Conservation (phyloP, 805 yeast species). For the Metschnikowia baotianmanensis region DNA sequence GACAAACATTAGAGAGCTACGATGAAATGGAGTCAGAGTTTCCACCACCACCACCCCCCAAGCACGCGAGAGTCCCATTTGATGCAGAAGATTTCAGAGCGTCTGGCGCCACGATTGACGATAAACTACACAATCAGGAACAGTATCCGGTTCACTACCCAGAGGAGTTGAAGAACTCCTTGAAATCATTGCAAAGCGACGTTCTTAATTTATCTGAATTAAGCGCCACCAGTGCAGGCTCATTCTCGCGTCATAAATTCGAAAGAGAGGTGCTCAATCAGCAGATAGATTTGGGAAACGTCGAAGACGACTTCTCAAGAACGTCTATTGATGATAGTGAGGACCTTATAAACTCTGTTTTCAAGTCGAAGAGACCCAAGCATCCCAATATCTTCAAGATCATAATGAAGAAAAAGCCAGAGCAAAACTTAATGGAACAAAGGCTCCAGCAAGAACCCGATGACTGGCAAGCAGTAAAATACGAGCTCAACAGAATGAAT, state of each 20-base stretch:
- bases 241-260: slow-evolving; percentile 69
- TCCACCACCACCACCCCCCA: slow-evolving; percentile 39
- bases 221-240: slow-evolving; percentile 89
- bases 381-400: slow-evolving; percentile 48
- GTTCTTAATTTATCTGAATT: slow-evolving; percentile 59
- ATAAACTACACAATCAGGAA: slow-evolving; percentile 27
- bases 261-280: slow-evolving; percentile 34
- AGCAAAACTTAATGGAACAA: slow-evolving; percentile 38
- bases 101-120: slow-evolving; percentile 28
- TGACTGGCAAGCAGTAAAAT: slow-evolving; percentile 32
- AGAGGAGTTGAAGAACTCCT: slow-evolving; percentile 38
- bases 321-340: slow-evolving; percentile 25
- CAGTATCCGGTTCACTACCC: slow-evolving; percentile 34
- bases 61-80: slow-evolving; percentile 29
- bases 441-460: slow-evolving; percentile 42
- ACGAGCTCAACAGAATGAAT: slow-evolving; percentile 59
- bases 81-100: slow-evolving; percentile 39
- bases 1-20: slow-evolving; percentile 28
- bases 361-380: slow-evolving; percentile 40
- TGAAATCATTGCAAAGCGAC: slow-evolving; percentile 45
- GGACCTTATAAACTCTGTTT: slow-evolving; percentile 38
- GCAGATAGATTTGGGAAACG: slow-evolving; percentile 14
- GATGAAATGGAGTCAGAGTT: slow-evolving; percentile 16
- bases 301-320: slow-evolving; percentile 18
- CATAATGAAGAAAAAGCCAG: slow-evolving; percentile 32